phyloP scores from a whole-genome alignment of 139 green algal genomes.

The Chlamydomonas schloesseri region DNA sequence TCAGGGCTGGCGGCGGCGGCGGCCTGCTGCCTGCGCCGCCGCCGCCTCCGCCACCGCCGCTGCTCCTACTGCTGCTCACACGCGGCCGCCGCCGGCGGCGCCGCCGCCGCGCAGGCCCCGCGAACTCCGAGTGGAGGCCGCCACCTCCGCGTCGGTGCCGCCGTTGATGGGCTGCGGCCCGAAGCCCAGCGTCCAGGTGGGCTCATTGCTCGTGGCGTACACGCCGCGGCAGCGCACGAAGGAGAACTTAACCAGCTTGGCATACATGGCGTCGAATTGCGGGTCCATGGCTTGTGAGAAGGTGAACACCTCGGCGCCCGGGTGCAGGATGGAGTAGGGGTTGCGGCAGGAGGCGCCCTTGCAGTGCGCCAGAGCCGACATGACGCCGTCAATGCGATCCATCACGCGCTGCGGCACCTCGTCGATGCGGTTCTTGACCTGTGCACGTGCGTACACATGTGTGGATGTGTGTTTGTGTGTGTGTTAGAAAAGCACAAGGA shows the following conservation, averaged over 20 bases:
- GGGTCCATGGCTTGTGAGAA: background rate
- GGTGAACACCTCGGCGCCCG: background rate
- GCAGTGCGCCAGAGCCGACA: constrained; percentile 6
- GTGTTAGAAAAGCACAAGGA: too few species aligned
- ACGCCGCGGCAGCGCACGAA: background rate
- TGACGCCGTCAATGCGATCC: background rate
- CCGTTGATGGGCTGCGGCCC: background rate
- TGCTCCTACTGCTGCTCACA: too few species aligned
- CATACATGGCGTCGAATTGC: background rate
- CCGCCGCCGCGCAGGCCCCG: too few species aligned
- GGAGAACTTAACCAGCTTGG: background rate
- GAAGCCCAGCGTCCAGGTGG: background rate
- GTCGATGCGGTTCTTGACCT: background rate
- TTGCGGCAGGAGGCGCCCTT: background rate
- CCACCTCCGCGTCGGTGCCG: too few species aligned
- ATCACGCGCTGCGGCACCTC: background rate
- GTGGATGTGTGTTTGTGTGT: too few species aligned
- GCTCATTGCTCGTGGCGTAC: background rate
- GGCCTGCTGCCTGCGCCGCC: too few species aligned
- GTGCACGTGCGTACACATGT: too few species aligned
- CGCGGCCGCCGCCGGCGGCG: too few species aligned
- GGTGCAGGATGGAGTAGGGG: background rate
- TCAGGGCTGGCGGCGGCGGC: too few species aligned
- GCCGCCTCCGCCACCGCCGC: too few species aligned
- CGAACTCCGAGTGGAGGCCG: too few species aligned